A percentile compares a stretch with the other conserved stretches of the same genome.
phyloP scores from a whole-genome alignment of 148 eudicot species.

The Camellia sinensis region DNA sequence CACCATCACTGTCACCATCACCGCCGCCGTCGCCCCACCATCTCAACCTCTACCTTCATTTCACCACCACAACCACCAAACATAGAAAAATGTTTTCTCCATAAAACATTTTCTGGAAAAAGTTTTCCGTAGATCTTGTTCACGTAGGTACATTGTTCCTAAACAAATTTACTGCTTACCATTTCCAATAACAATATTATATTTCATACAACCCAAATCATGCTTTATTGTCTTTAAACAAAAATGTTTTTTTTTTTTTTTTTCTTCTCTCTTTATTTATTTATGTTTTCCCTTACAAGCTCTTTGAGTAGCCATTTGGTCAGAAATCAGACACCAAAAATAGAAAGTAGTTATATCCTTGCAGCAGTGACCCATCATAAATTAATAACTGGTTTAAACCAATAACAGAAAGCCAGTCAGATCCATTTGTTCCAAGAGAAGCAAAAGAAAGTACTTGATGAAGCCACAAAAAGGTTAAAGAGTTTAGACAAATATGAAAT shows the following conservation, averaged over 20 bases:
- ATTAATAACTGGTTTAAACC: background rate
- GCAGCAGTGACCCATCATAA: background rate
- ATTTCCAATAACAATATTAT: background rate
- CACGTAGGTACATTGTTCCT: background rate
- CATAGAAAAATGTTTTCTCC: too few relatives aligned
- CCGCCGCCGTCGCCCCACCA: too few relatives aligned
- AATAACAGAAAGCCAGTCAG: conserved; percentile 5
- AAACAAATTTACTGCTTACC: background rate
- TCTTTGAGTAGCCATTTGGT: background rate
- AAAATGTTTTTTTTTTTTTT: background rate
- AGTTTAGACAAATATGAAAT: background rate
- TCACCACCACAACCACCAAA: too few relatives aligned
- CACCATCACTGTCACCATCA: too few relatives aligned
- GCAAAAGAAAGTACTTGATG: background rate
- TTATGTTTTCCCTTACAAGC: background rate
- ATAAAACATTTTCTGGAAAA: too few relatives aligned
- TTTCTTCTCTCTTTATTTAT: background rate
- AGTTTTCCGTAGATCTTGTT: background rate
- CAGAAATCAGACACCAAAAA: conserved; percentile 3
- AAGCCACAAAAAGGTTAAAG: background rate
- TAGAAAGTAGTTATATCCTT: background rate
- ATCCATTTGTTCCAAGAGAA: background rate
- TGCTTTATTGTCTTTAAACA: background rate
- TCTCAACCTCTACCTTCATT: too few relatives aligned
- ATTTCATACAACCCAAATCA: conserved; percentile 1